Base-by-base conservation (phyloP, 2,329 filamentous ascomycete species). In the Keithomyces neogunnii region DNA sequence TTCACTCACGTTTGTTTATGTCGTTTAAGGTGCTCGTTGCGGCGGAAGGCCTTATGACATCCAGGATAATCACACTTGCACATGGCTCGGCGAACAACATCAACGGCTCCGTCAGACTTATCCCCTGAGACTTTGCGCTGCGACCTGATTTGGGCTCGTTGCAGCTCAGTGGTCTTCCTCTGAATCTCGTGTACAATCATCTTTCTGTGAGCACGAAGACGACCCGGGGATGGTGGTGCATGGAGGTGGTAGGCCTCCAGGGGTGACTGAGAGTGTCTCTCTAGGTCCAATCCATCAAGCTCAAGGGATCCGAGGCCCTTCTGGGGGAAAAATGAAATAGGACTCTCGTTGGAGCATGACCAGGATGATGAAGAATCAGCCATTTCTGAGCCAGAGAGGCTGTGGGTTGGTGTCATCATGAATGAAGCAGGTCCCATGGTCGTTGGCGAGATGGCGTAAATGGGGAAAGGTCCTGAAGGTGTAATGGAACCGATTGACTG, bases 1-100 rank as follows among this genome's bases (percentile, higher is more conserved):
- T n/a, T 26, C 35, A 70, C 74, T 68, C 59, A 80, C 76, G 74
- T 74, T 49, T 70, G 69, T 48, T 73, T 68, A 59, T 81, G 78
- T 31, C 78, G 70, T 65, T 80, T 81, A 19, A 80, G 63, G 55
- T 81, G 78, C 61, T 81, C 78, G 29, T 73, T 74, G 51, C 77
- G 69, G 57, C 75, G 73, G 53, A 76, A 79, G 0, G 70, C 70
- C 57, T 73, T 74, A 56, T 69, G 60, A 60, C 77, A 81, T 31
- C 69, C 69, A 5, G 68, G 68, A 33, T 73, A 70, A 13, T 71
- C 64, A 55, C 76, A 80, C 54, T 71, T 68, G 66, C 63, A 74
- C 64, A 66, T 71, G 57, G 65, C 66, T 45, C 66, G 57, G n/a
- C 64, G 64, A 9, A 69, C 66, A 10, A 69, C 65, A n/a, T 69